These are phyloP conservation scores for Metschnikowia bowlesiae DNA, from an alignment of 805 yeast genomes.

Conservation along the genomic window DNA sequence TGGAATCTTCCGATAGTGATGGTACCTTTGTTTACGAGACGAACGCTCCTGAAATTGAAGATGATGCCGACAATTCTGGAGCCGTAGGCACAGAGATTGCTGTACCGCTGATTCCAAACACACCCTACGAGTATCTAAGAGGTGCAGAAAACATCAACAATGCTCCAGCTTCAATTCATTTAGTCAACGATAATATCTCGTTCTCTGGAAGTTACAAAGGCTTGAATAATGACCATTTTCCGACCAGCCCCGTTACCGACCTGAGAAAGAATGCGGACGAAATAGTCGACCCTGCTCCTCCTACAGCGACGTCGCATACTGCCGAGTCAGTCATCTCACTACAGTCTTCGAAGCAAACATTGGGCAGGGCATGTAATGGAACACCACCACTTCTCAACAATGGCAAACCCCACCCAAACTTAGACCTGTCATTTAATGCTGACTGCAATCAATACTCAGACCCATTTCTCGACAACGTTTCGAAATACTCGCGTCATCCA, in stretches of 20 bases:
- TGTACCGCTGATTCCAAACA: not conserved
- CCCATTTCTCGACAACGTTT: conserved; percentile 21
- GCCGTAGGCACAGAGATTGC: conserved; percentile 1
- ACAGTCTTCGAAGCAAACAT: conserved; percentile 18
- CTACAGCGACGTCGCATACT: conserved; percentile 1
- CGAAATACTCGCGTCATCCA: conserved; percentile 12
- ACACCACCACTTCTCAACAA: conserved; percentile 16
- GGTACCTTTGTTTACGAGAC: conserved; percentile 95
- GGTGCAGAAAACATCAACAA: conserved; percentile 10
- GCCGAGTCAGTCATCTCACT: conserved; percentile 23
- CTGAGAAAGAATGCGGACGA: conserved; percentile 8
- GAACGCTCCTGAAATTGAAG: conserved; percentile 22
- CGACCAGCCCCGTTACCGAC: conserved; percentile 10
- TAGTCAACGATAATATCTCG: conserved; percentile 13
- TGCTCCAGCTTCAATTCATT: conserved; percentile 11
- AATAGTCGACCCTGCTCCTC: conserved; percentile 2
- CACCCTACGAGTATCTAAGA: conserved; percentile 5
- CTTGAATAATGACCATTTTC: conserved; percentile 6
- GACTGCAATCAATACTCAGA: conserved; percentile 19
- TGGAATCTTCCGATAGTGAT: conserved; percentile 80
- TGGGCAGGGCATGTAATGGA: conserved; percentile 12
- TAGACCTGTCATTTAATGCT: not conserved
- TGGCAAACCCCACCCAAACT: conserved; percentile 1
- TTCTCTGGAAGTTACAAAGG: conserved; percentile 13
- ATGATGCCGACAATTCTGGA: conserved; percentile 5